Evolutionary conservation across 1,284 basidiomycete genomes (phyloP).

Genomic region (Microbotryum violaceum): DNA sequence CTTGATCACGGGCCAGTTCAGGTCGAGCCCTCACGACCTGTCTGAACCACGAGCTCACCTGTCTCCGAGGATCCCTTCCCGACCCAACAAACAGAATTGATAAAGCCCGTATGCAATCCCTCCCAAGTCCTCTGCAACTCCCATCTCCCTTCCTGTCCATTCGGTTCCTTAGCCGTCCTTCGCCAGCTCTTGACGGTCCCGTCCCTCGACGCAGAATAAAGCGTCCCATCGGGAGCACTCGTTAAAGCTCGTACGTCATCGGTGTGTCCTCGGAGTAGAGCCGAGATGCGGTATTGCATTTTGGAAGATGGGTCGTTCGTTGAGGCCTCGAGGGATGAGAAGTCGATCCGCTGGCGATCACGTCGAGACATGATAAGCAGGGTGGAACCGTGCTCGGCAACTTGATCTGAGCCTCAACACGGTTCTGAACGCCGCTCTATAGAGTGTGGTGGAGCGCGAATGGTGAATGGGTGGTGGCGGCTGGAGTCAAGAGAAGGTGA

Average conservation of each 20-base stretch:
- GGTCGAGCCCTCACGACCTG: not conserved
- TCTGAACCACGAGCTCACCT: not conserved
- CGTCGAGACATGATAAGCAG: too few species aligned
- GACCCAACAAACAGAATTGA: conserved; percentile 59
- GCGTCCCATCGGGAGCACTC: not conserved
- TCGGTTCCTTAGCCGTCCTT: not conserved
- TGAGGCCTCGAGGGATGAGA: too few species aligned
- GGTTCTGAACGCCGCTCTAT: too few species aligned
- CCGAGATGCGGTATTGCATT: conserved; percentile 8
- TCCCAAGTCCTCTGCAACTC: not conserved
- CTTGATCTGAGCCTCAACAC: too few species aligned
- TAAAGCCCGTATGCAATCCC: conserved; percentile 54
- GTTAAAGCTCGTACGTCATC: conserved; percentile 23
- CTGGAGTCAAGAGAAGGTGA: too few species aligned
- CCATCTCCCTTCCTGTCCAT: not conserved
- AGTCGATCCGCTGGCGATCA: too few species aligned
- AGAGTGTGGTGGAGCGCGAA: too few species aligned
- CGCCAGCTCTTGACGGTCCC: conserved; percentile 76
- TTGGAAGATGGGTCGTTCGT: too few species aligned
- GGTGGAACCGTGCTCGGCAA: too few species aligned
- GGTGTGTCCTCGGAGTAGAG: conserved; percentile 15
- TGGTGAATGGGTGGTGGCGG: too few species aligned
- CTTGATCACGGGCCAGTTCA: conserved; percentile 6
- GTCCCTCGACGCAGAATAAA: conserved; percentile 84
- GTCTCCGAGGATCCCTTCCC: too few species aligned